Evolutionary conservation across 1,139 yeast species (phyloP), one percentile per base, ranked within the genome.

Genomic region (Taphrina pruni): DNA sequence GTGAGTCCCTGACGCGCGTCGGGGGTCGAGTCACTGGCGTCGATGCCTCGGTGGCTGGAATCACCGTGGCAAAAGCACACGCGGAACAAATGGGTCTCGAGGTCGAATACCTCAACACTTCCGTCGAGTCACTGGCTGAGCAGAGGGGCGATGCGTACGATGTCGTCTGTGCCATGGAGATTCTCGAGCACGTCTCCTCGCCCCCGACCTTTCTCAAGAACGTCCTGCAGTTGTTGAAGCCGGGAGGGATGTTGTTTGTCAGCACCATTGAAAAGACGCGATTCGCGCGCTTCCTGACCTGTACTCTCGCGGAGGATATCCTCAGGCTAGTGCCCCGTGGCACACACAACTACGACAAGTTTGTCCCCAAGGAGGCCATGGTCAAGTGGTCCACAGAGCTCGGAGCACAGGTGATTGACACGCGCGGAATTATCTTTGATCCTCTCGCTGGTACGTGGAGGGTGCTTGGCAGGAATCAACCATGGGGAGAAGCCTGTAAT

Each of bases 211-310:
- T 93, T 38, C 79, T 94, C 71, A 78, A 81, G 26, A 86, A 85
- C 68, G 96, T 96, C 0, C 80, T 92, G 77, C 77, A 81, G 46
- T 85, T 87, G 70, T 86, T 93, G 56, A 85, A 86, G 70, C 89
- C 88, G 0, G 96, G 91, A 26, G 97, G 99, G 0, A 87, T 92
- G 85, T 77, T 93, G 57, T 91, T 94, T 75, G 76, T 93, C 70
- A 91, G 97, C 43, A 95, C 99, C 0, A 94, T 94, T 70, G 94
- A 94, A 78, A 84, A 98, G 72, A 97, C 95, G 72, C 82, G 86
- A 55, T 80, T 92, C n/a, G 87, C 97, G 58, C 93, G 96, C 90
- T 86, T 94, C 76, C 91, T 98, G 17, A 95, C 99, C 0, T 94
- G 94, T 43, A 86, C 90, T 73, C 84, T 90, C 85, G 99, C 94